Percentiles rank a stretch among this genome's conserved stretches.
Conservation (phyloP, 208 protist genomes). For the Crithidia bombi region DNA sequence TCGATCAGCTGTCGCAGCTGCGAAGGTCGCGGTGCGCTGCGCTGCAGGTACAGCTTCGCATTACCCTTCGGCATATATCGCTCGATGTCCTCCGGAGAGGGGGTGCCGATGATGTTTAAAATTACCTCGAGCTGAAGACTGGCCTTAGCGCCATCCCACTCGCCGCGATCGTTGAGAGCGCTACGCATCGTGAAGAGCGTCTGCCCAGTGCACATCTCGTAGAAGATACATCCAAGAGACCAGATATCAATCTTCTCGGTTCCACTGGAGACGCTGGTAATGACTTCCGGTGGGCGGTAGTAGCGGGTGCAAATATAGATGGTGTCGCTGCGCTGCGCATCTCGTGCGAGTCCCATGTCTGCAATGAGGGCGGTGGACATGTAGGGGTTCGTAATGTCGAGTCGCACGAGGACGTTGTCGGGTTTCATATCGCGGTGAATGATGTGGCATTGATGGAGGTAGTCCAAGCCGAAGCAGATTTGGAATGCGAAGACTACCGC, state of each 20-base stretch:
- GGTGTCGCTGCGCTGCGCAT: constrained; percentile 79
- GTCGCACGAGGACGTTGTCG: constrained; percentile 95
- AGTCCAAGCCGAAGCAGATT: constrained; percentile 89
- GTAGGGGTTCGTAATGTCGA: constrained; percentile 64
- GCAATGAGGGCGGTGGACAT: constrained; percentile 78
- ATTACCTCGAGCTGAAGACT: constrained; percentile 85
- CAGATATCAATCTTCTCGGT: constrained; percentile 91
- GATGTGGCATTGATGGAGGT: constrained; percentile 87
- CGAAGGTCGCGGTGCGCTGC: constrained; percentile 59
- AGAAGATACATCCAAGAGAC: constrained; percentile 95
- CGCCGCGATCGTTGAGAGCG: constrained; percentile 69
- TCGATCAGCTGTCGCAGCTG: constrained; percentile 54
- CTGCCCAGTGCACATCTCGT: constrained; percentile 90
- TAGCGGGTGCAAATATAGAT: constrained; percentile 95
- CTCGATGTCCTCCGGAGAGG: constrained; percentile 62
- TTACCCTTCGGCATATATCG: constrained; percentile 80
- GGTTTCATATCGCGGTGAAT: constrained; percentile 98
- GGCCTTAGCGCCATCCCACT: constrained; percentile 81
- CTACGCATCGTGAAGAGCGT: constrained; percentile 93
- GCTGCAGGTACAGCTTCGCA: constrained; percentile 79
- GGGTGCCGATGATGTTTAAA: constrained; percentile 80
- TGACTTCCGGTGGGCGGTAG: constrained; percentile 96
- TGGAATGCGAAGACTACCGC: constrained; percentile 87
- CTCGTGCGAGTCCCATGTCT: constrained; percentile 90
- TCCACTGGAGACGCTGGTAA: constrained; percentile 82